Percentiles rank a stretch among this genome's conserved stretches.
These are phyloP conservation scores for Podospora pseudoanserina DNA, from an alignment of 495 filamentous ascomycete genomes.

Conservation along the genomic window DNA sequence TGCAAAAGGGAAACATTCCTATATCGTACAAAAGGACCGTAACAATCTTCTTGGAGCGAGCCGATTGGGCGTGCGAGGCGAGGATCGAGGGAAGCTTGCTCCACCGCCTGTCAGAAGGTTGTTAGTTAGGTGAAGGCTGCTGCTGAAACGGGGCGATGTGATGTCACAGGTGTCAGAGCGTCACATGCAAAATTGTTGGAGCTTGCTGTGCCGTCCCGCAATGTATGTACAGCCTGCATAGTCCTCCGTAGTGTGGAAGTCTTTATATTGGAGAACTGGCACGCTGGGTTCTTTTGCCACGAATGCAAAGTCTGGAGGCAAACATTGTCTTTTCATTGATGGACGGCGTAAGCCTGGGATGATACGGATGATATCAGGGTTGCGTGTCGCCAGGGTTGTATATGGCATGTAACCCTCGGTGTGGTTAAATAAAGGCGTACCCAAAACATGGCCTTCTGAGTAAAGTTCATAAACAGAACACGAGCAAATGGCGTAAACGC, in stretches of 20 bases:
- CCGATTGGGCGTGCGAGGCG: background rate
- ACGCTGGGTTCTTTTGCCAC: no score
- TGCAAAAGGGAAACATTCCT: background rate
- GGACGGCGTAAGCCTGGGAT: no score
- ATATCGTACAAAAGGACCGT: background rate
- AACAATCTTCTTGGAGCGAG: background rate
- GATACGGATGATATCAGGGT: no score
- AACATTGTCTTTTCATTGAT: no score
- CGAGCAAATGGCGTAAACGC: no score
- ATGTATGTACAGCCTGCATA: no score
- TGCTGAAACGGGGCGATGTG: conserved; percentile 17
- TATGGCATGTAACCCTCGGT: no score
- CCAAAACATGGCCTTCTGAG: no score
- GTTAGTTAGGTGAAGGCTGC: background rate
- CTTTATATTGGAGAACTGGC: background rate
- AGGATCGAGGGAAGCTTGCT: background rate
- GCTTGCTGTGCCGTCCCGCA: background rate
- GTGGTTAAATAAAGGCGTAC: no score
- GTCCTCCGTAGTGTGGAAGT: background rate
- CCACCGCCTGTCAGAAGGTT: background rate
- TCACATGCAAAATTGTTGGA: conserved; percentile 24
- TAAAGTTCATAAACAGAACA: no score
- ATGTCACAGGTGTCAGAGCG: conserved; percentile 18
- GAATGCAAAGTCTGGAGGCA: no score
- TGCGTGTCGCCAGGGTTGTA: no score